Base-by-base conservation (phyloP, 345 rosid species). In the Pugionium dolabratum region DNA sequence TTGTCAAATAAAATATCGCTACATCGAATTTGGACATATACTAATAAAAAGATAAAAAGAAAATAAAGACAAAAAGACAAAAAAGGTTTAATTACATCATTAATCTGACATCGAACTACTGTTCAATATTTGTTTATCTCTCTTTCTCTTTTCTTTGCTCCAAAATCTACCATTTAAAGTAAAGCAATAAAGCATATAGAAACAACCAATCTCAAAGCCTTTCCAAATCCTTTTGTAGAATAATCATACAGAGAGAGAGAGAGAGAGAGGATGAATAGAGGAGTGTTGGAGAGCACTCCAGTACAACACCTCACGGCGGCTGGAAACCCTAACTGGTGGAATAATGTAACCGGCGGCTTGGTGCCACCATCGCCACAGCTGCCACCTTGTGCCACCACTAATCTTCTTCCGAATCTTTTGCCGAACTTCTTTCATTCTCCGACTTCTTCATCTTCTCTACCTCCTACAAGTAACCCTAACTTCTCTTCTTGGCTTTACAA, bases 311-410 rank as follows among this genome's bases (percentile, higher is more conserved):
- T 90, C 83, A 79, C 81, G 77, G 77, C 79, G 46, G 84, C 87
- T 62, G 86, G 85, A 68, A 90, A 85, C 88, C 90, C 83, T 79
- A 87, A 75, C 57, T 83, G 78, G 87, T 87, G 91, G 88, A 44
- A 35, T 8, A 82, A 70, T 54, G 79, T 79, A 67, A 83, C 70
- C 72, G 73, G 63, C 63, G 77, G 66, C 34, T 79, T 58, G 78
- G 78, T 78, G 73, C 89, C 86, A 31, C 86, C 88, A 4, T 64
- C 76, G 30, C 81, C 76, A 42, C 40, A 75, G 47, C 85, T 78
- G n/a, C 76, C 69, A 25, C 69, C 59, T 9, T 7, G 32, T 53
- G 11, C 71, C 51, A 44, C 69, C 40, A 71, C 74, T 57, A 66
- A 79, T 71, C 69, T 80, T 48, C 55, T 58, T 61, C 36, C 81